Percentiles rank a stretch among this genome's conserved stretches.
Evolutionary conservation across 179 eudicot genomes (phyloP).

Genomic region (Beta macrorhiza): DNA sequence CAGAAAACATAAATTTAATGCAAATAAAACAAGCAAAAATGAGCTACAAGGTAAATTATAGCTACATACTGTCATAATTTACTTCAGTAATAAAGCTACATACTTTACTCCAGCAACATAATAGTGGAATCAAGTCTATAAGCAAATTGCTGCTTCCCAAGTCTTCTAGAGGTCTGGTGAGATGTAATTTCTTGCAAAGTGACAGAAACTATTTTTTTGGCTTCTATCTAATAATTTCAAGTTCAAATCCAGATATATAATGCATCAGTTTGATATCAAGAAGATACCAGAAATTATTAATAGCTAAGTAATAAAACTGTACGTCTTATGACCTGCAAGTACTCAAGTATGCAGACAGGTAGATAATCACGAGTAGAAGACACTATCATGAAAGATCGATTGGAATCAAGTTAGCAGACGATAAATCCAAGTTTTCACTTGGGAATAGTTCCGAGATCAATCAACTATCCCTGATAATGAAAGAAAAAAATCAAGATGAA

Average conservation of each 20-base stretch:
- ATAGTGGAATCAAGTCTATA: neutral
- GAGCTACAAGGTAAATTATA: conserved; percentile 6
- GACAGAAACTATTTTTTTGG: neutral
- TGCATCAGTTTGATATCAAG: neutral
- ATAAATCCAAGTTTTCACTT: neutral
- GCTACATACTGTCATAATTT: neutral
- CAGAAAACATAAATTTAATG: conserved; percentile 27
- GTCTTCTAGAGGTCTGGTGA: neutral
- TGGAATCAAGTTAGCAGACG: neutral
- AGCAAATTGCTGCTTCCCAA: neutral
- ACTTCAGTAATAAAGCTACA: neutral
- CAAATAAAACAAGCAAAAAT: conserved; percentile 19
- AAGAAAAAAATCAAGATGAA: neutral
- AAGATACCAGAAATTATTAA: neutral
- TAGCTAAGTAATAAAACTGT: no score
- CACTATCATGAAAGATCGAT: neutral
- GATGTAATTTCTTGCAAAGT: neutral
- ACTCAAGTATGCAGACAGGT: conserved; percentile 1
- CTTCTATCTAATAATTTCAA: neutral
- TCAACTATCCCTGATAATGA: neutral
- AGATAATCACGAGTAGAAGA: neutral
- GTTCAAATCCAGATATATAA: neutral
- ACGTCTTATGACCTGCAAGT: conserved; percentile 5
- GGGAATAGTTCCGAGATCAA: neutral
- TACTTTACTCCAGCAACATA: neutral